These are phyloP conservation scores for Xylaria digitata DNA, from an alignment of 2,329 filamentous ascomycete species.

Conservation along the genomic window DNA sequence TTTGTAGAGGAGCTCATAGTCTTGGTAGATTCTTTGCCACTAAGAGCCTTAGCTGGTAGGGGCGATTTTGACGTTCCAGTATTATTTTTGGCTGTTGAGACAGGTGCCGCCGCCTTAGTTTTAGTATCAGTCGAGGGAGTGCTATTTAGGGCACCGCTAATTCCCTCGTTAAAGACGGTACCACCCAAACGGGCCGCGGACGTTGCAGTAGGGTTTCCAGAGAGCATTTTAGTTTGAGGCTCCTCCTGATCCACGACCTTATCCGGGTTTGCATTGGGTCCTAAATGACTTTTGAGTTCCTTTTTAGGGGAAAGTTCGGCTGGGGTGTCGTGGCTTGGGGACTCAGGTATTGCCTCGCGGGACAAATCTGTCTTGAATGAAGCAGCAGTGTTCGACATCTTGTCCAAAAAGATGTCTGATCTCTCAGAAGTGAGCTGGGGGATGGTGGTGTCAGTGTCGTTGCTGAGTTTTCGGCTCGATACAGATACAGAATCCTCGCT, in stretches of 20 bases:
- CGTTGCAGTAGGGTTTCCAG: constrained; percentile 50
- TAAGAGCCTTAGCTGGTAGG: constrained; percentile 50
- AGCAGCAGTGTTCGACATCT: constrained; percentile 46
- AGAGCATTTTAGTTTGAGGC: constrained; percentile 48
- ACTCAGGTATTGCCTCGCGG: constrained; percentile 58
- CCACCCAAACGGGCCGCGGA: constrained; percentile 39
- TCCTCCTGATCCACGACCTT: constrained; percentile 56
- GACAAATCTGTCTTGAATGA: constrained; percentile 52
- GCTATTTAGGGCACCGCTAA: constrained; percentile 37
- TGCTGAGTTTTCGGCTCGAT: constrained; percentile 52
- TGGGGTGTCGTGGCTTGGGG: constrained; percentile 49
- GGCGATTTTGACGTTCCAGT: constrained; percentile 55
- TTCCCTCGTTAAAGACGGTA: constrained; percentile 36
- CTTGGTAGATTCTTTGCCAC: constrained; percentile 52
- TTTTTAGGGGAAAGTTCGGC: constrained; percentile 45
- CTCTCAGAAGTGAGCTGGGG: constrained; percentile 56
- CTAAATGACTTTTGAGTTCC: constrained; percentile 39
- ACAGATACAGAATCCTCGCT: constrained; percentile 57
- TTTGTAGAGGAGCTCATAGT: constrained; percentile 51
- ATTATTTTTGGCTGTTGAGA: constrained; percentile 48
- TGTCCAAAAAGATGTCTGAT: constrained; percentile 51
- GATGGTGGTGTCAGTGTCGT: constrained; percentile 54
- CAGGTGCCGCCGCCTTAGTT: constrained; percentile 47
- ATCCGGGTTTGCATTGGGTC: constrained; percentile 55
- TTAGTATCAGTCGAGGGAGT: constrained; percentile 43